Conservation (phyloP, 2,329 filamentous ascomycete species). For the Xenoacremonium recifei region DNA sequence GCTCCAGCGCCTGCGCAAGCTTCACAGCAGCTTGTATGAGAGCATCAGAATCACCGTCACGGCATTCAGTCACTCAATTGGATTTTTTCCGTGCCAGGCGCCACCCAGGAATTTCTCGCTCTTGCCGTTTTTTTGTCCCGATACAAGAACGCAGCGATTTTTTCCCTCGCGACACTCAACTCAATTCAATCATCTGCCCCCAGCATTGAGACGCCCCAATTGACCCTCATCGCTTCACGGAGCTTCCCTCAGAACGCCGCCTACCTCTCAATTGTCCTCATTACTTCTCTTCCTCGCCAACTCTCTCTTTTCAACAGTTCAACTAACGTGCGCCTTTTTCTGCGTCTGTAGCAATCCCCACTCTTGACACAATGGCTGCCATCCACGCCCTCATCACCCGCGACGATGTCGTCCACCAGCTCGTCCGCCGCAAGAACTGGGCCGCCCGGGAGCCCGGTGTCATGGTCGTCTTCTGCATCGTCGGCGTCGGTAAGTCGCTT, state of each 20-base stretch:
- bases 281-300: conserved; percentile 1
- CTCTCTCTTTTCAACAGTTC: conserved; percentile 5
- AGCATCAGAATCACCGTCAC: too few species aligned
- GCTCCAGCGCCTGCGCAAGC: too few species aligned
- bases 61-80: too few species aligned
- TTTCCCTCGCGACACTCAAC: too few species aligned
- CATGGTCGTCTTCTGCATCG: conserved; percentile 43
- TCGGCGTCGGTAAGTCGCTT: conserved; percentile 36
- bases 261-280: conserved; percentile 8
- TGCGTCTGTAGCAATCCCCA: conserved; percentile 23
- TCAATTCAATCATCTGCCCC: too few species aligned
- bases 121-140: too few species aligned
- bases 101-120: too few species aligned
- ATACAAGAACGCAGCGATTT: too few species aligned
- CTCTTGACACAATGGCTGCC: conserved; percentile 39
- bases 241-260: conserved; percentile 9
- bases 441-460: conserved; percentile 37
- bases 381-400: conserved; percentile 38
- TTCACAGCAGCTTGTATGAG: too few species aligned
- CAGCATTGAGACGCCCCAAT: too few species aligned
- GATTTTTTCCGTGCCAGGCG: too few species aligned
- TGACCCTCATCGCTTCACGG: conserved; percentile 3
- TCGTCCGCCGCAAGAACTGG: conserved; percentile 43
- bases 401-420: conserved; percentile 36
- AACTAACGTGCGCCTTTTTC: conserved; percentile 1